These are phyloP conservation scores for Gossypium schwendimanii DNA, from an alignment of 441 rosid species.

Conservation along the genomic window DNA sequence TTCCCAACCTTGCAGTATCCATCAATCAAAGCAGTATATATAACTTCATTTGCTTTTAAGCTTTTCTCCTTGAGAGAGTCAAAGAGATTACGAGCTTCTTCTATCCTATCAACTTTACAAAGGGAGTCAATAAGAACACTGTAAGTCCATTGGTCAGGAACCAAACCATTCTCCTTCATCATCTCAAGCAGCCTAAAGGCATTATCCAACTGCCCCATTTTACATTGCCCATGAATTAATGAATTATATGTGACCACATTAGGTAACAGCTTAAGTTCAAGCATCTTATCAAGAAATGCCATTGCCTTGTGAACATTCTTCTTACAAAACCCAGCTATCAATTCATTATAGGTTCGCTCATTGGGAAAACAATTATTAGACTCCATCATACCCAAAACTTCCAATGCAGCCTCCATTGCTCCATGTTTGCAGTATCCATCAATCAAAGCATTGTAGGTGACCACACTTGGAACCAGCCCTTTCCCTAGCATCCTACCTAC, in stretches of 20 bases:
- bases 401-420: conserved; percentile 41
- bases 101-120: conserved; percentile 56
- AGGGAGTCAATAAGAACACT: conserved; percentile 49
- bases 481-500: conserved; percentile 46
- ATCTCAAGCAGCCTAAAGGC: conserved; percentile 58
- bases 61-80: conserved; percentile 59
- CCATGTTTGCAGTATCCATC: conserved; percentile 69
- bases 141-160: conserved; percentile 57
- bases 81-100: conserved; percentile 51
- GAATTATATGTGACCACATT: conserved; percentile 55
- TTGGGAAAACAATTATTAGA: conserved; percentile 44
- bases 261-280: conserved; percentile 40
- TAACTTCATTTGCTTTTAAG: conserved; percentile 48
- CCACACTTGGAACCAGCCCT: conserved; percentile 50
- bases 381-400: conserved; percentile 58
- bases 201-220: conserved; percentile 51
- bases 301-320: conserved; percentile 69
- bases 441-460: conserved; percentile 73
- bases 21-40: conserved; percentile 70
- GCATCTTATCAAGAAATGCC: conserved; percentile 52
- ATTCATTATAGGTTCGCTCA: conserved; percentile 68
- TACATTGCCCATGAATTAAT: conserved; percentile 65
- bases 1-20: conserved; percentile 67
- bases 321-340: conserved; percentile 58
- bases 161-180: conserved; percentile 47